Percentiles rank a stretch among this genome's conserved stretches.
Conservation (phyloP, 208 protist species). For the Trypanosoma grayi region DNA sequence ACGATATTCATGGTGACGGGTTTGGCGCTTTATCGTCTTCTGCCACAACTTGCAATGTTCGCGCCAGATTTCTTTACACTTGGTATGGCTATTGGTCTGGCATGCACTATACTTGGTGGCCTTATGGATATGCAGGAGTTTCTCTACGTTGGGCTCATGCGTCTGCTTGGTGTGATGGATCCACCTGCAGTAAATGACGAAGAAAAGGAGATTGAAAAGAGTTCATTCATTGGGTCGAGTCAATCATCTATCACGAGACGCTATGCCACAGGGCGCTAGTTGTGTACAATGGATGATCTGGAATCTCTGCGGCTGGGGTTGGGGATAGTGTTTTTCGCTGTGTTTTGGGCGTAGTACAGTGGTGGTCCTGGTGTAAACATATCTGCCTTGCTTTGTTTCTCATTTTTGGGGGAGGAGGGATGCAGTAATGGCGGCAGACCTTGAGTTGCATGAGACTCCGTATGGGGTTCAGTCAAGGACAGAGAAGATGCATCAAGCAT, state of each 20-base stretch:
- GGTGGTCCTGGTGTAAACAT: conserved; percentile 14
- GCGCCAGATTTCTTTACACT: conserved; percentile 33
- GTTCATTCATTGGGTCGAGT: background rate
- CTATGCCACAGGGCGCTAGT: background rate
- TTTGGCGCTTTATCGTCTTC: conserved; percentile 17
- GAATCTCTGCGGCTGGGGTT: too few species aligned
- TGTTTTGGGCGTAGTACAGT: background rate
- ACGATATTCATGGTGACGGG: conserved; percentile 25
- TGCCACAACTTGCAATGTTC: conserved; percentile 23
- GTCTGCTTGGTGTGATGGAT: conserved; percentile 51
- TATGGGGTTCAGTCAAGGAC: background rate
- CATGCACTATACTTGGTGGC: conserved; percentile 56
- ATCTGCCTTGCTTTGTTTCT: too few species aligned
- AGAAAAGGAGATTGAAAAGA: conserved; percentile 6
- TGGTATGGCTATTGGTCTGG: conserved; percentile 37
- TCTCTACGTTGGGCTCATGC: conserved; percentile 55
- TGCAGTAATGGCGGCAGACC: background rate
- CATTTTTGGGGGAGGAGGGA: too few species aligned
- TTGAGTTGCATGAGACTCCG: background rate
- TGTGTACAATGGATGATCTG: conserved; percentile 1
- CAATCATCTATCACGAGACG: background rate
- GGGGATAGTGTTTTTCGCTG: too few species aligned
- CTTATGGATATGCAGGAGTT: conserved; percentile 80
- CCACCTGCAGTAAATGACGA: conserved; percentile 25
- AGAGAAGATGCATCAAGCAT: background rate